A percentile compares a stretch with the other conserved stretches of the same genome.
Evolutionary conservation across 208 protist genomes (phyloP).

Genomic region (Spongospora subterranea): DNA sequence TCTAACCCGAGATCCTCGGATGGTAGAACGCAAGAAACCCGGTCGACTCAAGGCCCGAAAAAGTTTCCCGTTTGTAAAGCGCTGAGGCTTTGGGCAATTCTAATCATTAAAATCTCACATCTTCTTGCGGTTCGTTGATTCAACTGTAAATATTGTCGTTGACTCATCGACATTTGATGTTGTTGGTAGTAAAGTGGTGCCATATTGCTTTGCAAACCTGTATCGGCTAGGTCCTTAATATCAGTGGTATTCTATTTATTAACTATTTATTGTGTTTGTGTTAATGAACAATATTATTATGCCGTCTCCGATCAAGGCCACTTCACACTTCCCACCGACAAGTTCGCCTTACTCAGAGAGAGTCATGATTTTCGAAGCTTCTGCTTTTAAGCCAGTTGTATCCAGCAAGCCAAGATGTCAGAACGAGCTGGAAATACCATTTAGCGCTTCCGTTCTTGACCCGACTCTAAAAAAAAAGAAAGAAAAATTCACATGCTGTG

Average conservation of each 20-base stretch:
- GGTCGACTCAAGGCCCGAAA: background rate
- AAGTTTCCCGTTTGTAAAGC: slow-evolving; percentile 43
- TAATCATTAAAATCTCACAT: background rate
- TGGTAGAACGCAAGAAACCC: slow-evolving; percentile 41
- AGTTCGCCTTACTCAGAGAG: background rate
- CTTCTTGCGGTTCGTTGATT: background rate
- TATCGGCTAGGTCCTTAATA: background rate
- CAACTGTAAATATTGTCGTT: background rate
- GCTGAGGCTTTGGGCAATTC: background rate
- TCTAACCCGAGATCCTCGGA: background rate
- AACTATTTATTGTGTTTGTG: too few species aligned
- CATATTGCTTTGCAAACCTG: background rate
- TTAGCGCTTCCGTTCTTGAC: background rate
- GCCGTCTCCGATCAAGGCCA: background rate
- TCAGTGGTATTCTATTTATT: background rate
- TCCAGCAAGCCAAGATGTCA: background rate
- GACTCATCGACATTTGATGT: background rate
- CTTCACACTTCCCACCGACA: background rate
- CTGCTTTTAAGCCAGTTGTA: background rate
- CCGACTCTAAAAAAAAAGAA: background rate
- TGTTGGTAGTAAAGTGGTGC: background rate
- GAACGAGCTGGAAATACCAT: background rate
- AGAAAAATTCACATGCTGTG: background rate
- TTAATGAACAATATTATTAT: background rate
- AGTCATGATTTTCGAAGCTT: background rate